Conservation (phyloP, 1,284 basidiomycete genomes). For the Neolentinus lepideus region DNA sequence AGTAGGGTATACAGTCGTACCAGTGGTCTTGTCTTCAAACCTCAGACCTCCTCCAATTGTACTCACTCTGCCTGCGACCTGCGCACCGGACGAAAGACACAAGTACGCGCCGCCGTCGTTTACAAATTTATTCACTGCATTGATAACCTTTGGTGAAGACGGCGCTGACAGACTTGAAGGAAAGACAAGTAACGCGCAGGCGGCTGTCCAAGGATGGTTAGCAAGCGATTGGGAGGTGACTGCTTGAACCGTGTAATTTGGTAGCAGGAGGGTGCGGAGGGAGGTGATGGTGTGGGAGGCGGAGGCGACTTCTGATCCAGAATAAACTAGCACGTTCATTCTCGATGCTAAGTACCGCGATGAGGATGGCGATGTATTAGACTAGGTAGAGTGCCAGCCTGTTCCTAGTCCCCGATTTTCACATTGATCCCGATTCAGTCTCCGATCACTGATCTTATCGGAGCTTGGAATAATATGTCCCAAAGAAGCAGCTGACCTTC, state of each 20-base stretch:
- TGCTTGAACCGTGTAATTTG: constrained; percentile 74
- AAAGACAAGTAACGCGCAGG: constrained; percentile 74
- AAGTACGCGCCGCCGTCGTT: constrained; percentile 64
- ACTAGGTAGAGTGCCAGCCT: no score
- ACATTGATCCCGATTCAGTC: no score
- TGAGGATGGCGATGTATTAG: no score
- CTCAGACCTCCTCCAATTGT: not conserved
- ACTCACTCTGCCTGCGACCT: not conserved
- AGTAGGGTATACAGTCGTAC: constrained; percentile 7
- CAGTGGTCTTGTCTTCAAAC: constrained; percentile 11
- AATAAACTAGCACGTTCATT: constrained; percentile 81
- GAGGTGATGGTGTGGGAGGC: constrained; percentile 47
- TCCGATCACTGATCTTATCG: no score
- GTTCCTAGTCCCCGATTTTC: no score
- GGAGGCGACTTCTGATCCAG: constrained; percentile 61
- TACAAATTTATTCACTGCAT: constrained; percentile 56
- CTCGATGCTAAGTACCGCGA: no score
- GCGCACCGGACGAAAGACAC: constrained; percentile 38
- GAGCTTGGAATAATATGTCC: no score
- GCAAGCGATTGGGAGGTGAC: constrained; percentile 51
- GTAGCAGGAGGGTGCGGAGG: constrained; percentile 54
- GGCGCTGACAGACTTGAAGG: constrained; percentile 52
- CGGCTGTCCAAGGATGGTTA: constrained; percentile 68
- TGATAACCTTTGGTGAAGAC: constrained; percentile 38
- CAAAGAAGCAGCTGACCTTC: no score